phyloP scores from a whole-genome alignment of 768 basidiomycete species.

The Boletales sp. region DNA sequence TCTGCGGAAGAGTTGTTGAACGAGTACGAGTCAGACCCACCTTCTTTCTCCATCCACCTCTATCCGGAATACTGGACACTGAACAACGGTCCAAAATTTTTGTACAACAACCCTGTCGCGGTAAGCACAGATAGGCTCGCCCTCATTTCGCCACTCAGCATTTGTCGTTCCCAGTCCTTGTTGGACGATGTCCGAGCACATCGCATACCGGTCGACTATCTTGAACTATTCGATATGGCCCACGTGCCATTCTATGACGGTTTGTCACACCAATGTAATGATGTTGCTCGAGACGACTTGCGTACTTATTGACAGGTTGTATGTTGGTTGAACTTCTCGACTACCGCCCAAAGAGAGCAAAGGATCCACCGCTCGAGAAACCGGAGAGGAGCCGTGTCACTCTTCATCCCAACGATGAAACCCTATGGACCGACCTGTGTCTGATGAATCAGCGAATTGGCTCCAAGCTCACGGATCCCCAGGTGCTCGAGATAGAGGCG shows the following conservation, averaged over 20 bases:
- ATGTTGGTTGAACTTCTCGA: conserved; percentile 84
- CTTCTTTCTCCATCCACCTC: conserved; percentile 78
- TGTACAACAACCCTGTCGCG: conserved; percentile 76
- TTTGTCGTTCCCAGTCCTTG: conserved; percentile 48
- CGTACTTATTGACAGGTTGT: conserved; percentile 49
- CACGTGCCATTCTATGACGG: conserved; percentile 83
- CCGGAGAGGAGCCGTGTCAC: conserved; percentile 68
- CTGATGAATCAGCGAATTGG: conserved; percentile 57
- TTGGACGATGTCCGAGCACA: conserved; percentile 81
- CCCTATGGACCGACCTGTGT: conserved; percentile 77
- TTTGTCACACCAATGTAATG: conserved; percentile 29
- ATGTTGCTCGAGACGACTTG: conserved; percentile 1
- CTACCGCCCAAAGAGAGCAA: conserved; percentile 57
- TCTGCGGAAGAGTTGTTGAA: conserved; percentile 57
- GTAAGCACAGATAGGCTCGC: conserved; percentile 27
- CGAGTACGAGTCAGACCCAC: conserved; percentile 49
- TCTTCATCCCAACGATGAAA: conserved; percentile 74
- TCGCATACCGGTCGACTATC: conserved; percentile 82
- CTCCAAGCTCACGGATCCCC: conserved; percentile 62
- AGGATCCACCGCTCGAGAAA: conserved; percentile 54
- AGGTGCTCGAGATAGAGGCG: conserved; percentile 72
- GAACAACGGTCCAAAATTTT: conserved; percentile 77
- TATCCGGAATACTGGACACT: conserved; percentile 80
- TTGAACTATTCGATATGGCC: conserved; percentile 73
- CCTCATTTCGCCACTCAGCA: conserved; percentile 4